A percentile compares a stretch with the other conserved stretches of the same genome.
Evolutionary conservation across 805 yeast species (phyloP).

Genomic region (Nakazawaea peltata): DNA sequence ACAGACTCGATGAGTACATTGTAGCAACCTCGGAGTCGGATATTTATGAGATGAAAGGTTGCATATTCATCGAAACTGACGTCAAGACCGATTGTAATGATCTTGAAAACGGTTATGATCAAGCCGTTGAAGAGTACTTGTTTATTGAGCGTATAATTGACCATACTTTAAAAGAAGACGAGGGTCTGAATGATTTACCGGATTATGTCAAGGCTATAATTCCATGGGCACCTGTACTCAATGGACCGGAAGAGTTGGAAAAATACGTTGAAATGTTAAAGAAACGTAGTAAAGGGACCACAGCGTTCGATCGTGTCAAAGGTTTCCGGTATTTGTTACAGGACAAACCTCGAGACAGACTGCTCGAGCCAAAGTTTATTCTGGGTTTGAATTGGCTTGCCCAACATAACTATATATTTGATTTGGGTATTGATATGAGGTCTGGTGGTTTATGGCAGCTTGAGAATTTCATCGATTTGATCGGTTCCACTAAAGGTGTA

Average conservation of each 20-base stretch:
- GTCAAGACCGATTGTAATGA: conserved; percentile 17
- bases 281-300: conserved; percentile 5
- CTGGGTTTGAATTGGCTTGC: conserved; percentile 27
- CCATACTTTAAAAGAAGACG: conserved; percentile 7
- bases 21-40: too few relatives aligned
- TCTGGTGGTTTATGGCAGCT: conserved; percentile 31
- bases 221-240: conserved; percentile 38
- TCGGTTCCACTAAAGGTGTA: conserved; percentile 20
- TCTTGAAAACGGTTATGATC: conserved; percentile 10
- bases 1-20: conserved; percentile 21
- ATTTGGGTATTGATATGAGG: conserved; percentile 32
- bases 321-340: conserved; percentile 37
- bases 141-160: conserved; percentile 14
- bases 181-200: conserved; percentile 11
- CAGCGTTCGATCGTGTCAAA: conserved; percentile 17
- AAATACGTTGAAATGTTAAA: conserved; percentile 13
- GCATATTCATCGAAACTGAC: conserved; percentile 28
- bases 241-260: conserved; percentile 20
- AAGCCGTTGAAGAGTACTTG: conserved; percentile 21
- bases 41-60: conserved; percentile 18
- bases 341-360: conserved; percentile 30
- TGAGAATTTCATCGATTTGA: conserved; percentile 25
- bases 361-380: conserved; percentile 20
- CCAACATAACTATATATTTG: conserved; percentile 24
- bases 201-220: conserved; percentile 22